A percentile compares a stretch with the other conserved stretches of the same genome.
phyloP scores from a whole-genome alignment of 306 rosid species.

The Boehmeria nivea region DNA sequence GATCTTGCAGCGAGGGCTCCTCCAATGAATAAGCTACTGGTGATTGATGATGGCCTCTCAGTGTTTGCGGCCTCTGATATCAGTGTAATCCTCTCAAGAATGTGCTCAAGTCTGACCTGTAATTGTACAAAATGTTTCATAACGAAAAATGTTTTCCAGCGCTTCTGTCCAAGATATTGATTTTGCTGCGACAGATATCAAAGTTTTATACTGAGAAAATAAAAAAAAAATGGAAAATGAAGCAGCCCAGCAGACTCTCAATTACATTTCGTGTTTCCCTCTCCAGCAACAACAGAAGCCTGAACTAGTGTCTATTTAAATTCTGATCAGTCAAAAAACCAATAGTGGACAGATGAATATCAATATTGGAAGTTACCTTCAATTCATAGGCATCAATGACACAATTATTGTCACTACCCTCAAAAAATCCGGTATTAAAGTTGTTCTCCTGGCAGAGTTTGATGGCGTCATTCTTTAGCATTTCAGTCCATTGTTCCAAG shows the following conservation, averaged over 20 bases:
- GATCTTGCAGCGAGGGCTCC: constrained; percentile 95
- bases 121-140: constrained; percentile 8
- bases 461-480: constrained; percentile 78
- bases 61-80: constrained; percentile 94
- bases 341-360: background rate
- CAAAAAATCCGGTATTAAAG: constrained; percentile 85
- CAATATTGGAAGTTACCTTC: constrained; percentile 43
- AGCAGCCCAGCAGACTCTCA: too few relatives aligned
- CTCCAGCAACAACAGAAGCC: constrained; percentile 5
- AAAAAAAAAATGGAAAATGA: too few relatives aligned
- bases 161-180: background rate
- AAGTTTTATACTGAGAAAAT: background rate
- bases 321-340: constrained; percentile 1
- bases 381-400: constrained; percentile 91
- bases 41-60: constrained; percentile 76
- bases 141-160: background rate
- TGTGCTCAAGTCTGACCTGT: constrained; percentile 96
- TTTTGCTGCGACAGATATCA: background rate
- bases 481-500: constrained; percentile 96
- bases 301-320: constrained; percentile 1
- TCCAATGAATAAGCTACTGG: constrained; percentile 67
- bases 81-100: constrained; percentile 81
- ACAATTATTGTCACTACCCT: constrained; percentile 75
- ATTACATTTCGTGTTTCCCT: too few relatives aligned
- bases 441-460: constrained; percentile 89